Evolutionary conservation across 2,329 filamentous ascomycete species (phyloP), one percentile per base, ranked within the genome.

Genomic region (Cladosporium velox): DNA sequence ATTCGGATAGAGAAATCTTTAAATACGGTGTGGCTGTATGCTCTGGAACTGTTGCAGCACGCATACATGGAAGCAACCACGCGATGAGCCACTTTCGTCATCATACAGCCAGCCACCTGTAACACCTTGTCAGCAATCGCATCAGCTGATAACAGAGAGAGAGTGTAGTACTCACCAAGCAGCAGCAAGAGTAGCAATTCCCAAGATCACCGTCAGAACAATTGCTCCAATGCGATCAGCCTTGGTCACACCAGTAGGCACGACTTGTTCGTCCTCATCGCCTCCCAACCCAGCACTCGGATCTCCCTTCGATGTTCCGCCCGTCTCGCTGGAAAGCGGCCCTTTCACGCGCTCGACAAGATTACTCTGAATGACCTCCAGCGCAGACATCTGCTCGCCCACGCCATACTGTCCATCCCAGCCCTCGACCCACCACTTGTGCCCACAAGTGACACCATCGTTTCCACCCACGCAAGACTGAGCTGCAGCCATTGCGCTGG

Each of bases 201-300:
- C 73, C 1, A 91, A 74, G 1, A 62, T 24, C 1, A 18, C 59
- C 3, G 59, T 62, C 15, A 62, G 5, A 10, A 52, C 28, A 10
- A 81, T 24, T 89, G 90, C 91, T 11, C 90, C 91, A 5, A 86
- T 89, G 68, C 81, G 86, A 73, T 93, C 91, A 6, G 83, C 87
- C 1, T 82, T 82, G 2, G 85, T 86, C 47, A 88, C 82, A 14
- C 35, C 57, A 1, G 34, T 24, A 35, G 68, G 66, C 66, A 75
- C 74, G 18, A 66, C 71, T 44, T 71, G 72, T 47, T 71, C 72
- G 14, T 76, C 70, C 26, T 72, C 65, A 47, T 71, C 69, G 26
- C 71, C 66, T 44, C 70, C 70, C 64, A 66, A 71, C 52, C 80
- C 80, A 12, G 79, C 79, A 41, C 68, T 75, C 2, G 79, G 78